phyloP scores from a whole-genome alignment of 2,329 filamentous ascomycete genomes.

The Ascochyta koolunga region DNA sequence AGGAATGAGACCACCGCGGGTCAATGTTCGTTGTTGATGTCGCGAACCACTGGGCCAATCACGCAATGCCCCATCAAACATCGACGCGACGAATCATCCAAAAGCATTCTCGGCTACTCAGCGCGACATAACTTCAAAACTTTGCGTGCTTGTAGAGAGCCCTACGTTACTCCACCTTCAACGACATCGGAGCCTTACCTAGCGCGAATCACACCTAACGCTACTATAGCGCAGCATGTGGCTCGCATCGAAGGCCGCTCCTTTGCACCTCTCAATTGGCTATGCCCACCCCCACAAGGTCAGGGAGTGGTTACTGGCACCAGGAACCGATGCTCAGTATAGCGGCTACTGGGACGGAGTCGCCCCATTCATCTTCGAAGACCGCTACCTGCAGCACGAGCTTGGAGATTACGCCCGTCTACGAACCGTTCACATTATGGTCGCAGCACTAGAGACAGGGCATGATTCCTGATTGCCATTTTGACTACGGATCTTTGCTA shows the following conservation, averaged over 20 bases:
- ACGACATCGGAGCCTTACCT: constrained; percentile 5
- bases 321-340: neutral
- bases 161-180: neutral
- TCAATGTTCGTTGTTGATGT: constrained; percentile 29
- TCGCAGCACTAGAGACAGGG: constrained; percentile 1
- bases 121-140: constrained; percentile 16
- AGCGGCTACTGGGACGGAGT: neutral
- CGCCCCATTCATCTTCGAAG: neutral
- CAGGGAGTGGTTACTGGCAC: neutral
- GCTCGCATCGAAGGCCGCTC: neutral
- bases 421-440: neutral
- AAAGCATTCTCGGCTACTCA: neutral
- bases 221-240: neutral
- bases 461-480: neutral
- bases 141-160: constrained; percentile 36
- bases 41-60: constrained; percentile 39
- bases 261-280: neutral
- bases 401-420: neutral
- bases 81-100: constrained; percentile 31
- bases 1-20: constrained; percentile 11
- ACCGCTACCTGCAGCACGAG: neutral
- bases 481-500: neutral
- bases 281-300: neutral
- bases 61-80: constrained; percentile 37
- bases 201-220: constrained; percentile 1